Evolutionary conservation across 208 protist genomes (phyloP).

Genomic region (Entamoeba histolytica): DNA sequence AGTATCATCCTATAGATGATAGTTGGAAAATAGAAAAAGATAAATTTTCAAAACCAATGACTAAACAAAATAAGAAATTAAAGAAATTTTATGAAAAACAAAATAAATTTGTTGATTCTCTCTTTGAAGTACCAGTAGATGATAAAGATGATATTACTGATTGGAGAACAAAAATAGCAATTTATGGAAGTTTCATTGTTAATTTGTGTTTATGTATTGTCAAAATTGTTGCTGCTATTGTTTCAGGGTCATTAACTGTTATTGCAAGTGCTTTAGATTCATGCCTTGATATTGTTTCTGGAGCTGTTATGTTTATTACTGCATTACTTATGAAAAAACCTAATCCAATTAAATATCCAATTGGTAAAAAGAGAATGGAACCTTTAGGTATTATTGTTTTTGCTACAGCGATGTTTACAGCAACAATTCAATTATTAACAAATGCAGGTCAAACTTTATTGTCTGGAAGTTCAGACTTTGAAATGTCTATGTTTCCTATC

Average conservation of each 20-base stretch:
- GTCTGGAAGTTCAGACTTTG: background rate
- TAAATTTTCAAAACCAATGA: background rate
- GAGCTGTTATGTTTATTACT: background rate
- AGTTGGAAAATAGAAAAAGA: background rate
- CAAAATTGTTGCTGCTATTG: background rate
- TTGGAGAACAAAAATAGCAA: background rate
- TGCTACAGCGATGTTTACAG: constrained; percentile 1
- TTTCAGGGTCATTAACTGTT: constrained; percentile 2
- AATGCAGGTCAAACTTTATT: background rate
- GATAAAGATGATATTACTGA: background rate
- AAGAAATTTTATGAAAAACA: background rate
- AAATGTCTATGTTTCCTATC: background rate
- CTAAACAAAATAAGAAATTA: background rate
- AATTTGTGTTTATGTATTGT: background rate
- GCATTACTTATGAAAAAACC: constrained; percentile 1
- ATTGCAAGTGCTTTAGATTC: constrained; percentile 9
- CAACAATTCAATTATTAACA: background rate
- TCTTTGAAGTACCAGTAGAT: background rate
- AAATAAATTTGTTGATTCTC: background rate
- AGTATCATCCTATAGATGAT: background rate
- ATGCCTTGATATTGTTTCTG: background rate
- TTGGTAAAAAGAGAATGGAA: constrained; percentile 1
- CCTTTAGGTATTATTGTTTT: constrained; percentile 12
- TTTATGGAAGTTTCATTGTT: background rate
- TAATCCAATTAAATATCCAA: constrained; percentile 6